Evolutionary conservation across 106 monocot genomes (phyloP).

Genomic region (Platanthera guangdongensis): DNA sequence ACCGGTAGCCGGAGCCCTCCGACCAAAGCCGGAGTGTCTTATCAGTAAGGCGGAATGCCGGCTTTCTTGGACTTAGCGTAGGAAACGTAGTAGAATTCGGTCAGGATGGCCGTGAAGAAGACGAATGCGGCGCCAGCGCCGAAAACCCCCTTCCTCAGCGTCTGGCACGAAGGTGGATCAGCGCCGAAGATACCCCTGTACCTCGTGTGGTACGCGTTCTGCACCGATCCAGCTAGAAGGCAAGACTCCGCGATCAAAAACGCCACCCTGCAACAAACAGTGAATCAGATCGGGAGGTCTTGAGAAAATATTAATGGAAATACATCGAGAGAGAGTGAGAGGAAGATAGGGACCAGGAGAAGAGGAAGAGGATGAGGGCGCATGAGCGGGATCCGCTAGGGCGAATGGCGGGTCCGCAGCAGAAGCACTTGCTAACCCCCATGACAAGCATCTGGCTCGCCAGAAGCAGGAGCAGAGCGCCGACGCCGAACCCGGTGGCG

Average conservation of each 20-base stretch:
- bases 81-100: conserved; percentile 56
- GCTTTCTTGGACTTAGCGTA: conserved; percentile 45
- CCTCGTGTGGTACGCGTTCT: conserved; percentile 73
- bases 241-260: conserved; percentile 85
- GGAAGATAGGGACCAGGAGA: conserved; percentile 21
- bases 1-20: neutral
- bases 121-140: conserved; percentile 84
- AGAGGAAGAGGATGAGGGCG: conserved; percentile 34
- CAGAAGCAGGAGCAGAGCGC: conserved; percentile 41
- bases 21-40: neutral
- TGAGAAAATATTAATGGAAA: neutral
- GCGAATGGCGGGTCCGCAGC: conserved; percentile 34
- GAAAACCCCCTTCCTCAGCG: conserved; percentile 74
- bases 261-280: conserved; percentile 39
- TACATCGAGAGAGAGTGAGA: neutral
- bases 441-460: conserved; percentile 35
- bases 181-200: conserved; percentile 29
- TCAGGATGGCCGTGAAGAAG: conserved; percentile 70
- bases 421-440: conserved; percentile 52
- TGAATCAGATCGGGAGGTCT: neutral
- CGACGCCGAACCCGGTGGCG: conserved; percentile 42
- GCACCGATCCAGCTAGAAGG: conserved; percentile 76
- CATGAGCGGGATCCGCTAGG: conserved; percentile 48
- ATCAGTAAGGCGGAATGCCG: conserved; percentile 12
- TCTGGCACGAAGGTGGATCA: conserved; percentile 48